Percentiles rank a stretch among this genome's conserved stretches.
Evolutionary conservation across 768 basidiomycete genomes (phyloP).

Genomic region (Auricularia sp.): DNA sequence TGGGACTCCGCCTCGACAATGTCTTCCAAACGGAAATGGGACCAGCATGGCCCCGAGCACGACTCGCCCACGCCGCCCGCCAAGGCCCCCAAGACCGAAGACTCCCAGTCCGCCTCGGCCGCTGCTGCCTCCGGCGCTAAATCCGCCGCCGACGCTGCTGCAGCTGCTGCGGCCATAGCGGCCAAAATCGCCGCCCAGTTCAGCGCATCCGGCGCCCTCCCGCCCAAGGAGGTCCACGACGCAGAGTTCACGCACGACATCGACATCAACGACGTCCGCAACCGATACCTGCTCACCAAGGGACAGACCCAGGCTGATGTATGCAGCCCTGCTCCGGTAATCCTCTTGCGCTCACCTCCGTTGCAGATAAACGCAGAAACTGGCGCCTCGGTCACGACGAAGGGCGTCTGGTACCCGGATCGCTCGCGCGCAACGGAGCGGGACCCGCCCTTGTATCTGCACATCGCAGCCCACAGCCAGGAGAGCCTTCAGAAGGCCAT

Average conservation of each 20-base stretch:
- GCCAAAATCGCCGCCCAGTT: conserved; percentile 93
- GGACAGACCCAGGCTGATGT: conserved; percentile 89
- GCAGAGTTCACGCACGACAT: conserved; percentile 83
- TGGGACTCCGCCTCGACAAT: not conserved
- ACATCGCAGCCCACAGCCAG: conserved; percentile 69
- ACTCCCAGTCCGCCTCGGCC: conserved; percentile 15
- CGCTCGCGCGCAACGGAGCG: conserved; percentile 81
- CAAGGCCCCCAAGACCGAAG: conserved; percentile 39
- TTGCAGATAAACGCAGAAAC: conserved; percentile 82
- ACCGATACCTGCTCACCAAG: conserved; percentile 90
- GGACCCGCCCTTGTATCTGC: conserved; percentile 89
- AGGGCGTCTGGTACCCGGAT: conserved; percentile 96
- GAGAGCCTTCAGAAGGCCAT: conserved; percentile 59
- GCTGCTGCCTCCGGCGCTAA: conserved; percentile 24
- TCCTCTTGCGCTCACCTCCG: not conserved
- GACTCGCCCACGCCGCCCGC: conserved; percentile 33
- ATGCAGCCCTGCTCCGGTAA: conserved; percentile 18
- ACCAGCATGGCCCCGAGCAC: conserved; percentile 46
- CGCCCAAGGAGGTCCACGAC: conserved; percentile 55
- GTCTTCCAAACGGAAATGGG: conserved; percentile 80
- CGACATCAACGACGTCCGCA: conserved; percentile 93
- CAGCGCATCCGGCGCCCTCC: conserved; percentile 30
- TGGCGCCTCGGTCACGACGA: conserved; percentile 85
- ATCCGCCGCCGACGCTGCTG: conserved; percentile 60
- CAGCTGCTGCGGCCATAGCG: conserved; percentile 77